A percentile compares a stretch with the other conserved stretches of the same genome.
Conservation (phyloP, 2,329 filamentous ascomycete species). For the Myriosclerotinia scirpicola region DNA sequence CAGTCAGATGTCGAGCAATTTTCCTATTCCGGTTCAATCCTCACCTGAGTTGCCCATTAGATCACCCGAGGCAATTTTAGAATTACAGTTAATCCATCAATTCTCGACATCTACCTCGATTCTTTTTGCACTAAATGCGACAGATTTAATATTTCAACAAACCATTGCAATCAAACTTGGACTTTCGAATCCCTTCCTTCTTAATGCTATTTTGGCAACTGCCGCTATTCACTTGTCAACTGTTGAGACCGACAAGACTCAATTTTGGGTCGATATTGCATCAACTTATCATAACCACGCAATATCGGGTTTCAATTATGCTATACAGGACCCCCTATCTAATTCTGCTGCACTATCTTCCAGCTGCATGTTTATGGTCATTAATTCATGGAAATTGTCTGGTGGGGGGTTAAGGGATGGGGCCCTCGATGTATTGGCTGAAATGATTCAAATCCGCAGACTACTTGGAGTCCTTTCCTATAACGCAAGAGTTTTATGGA, state of each 20-base stretch:
- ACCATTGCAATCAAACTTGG: background rate
- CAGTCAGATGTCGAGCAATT: background rate
- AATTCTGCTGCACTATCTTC: background rate
- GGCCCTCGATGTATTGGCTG: background rate
- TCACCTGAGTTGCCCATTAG: background rate
- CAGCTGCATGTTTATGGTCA: background rate
- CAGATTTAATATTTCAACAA: background rate
- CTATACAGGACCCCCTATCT: background rate
- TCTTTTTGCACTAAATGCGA: background rate
- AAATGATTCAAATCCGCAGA: background rate
- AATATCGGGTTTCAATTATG: background rate
- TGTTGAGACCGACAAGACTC: background rate
- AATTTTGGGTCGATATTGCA: conserved; percentile 8
- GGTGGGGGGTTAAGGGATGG: background rate
- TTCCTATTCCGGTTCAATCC: background rate
- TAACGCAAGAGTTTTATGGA: background rate
- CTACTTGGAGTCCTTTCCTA: background rate
- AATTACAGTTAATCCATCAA: conserved; percentile 3
- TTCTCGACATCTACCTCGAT: conserved; percentile 11
- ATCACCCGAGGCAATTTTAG: background rate
- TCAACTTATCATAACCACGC: background rate
- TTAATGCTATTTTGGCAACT: background rate
- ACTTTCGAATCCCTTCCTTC: background rate
- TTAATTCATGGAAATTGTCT: background rate
- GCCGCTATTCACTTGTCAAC: conserved; percentile 8